A percentile compares a stretch with the other conserved stretches of the same genome.
These are phyloP conservation scores for Malus hybrid DNA, from an alignment of 331 rosid species.

Conservation along the genomic window DNA sequence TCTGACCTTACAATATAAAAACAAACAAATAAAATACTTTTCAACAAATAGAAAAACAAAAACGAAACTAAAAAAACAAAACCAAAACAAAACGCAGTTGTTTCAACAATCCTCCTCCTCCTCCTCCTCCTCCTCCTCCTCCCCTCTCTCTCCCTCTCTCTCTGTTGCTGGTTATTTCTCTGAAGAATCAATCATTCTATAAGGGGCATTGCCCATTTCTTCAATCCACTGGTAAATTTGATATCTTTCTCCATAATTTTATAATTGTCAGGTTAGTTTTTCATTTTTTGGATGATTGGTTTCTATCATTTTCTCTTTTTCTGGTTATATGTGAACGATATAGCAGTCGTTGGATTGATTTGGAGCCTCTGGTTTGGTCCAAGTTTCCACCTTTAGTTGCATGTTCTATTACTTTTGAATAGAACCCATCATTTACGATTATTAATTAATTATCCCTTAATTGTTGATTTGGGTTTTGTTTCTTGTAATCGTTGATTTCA, in stretches of 20 bases:
- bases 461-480: not conserved
- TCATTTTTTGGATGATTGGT: not conserved
- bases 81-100: not conserved
- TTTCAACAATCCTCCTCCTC: constrained; percentile 11
- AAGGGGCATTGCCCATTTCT: constrained; percentile 15
- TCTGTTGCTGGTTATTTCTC: constrained; percentile 1
- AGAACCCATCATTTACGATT: not conserved
- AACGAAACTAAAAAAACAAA: not conserved
- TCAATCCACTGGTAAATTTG: constrained; percentile 15
- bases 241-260: not conserved
- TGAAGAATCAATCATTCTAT: constrained; percentile 4
- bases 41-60: not conserved
- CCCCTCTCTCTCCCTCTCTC: not conserved
- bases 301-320: not conserved
- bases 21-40: not conserved
- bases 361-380: not conserved
- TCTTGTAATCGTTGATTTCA: not conserved
- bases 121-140: not conserved
- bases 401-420: not conserved
- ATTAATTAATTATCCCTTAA: not conserved
- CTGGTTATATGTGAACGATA: not conserved
- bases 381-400: not conserved
- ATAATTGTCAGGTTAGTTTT: not conserved
- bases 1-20: no score
- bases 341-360: not conserved